Conservation (phyloP, 2,329 filamentous ascomycete genomes). For the Ophiostoma montium region DNA sequence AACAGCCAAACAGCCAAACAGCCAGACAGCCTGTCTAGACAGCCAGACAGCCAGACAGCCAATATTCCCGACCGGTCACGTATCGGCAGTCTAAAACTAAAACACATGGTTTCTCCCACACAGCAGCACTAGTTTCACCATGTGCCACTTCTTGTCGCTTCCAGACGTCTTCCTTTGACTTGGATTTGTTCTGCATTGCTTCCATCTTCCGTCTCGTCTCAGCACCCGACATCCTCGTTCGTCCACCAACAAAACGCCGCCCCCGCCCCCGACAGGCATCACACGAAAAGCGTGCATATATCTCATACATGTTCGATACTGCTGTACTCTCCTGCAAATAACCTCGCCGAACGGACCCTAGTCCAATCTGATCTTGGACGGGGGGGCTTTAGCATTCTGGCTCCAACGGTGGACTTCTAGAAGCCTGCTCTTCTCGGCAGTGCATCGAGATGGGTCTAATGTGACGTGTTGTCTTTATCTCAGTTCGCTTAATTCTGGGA, state of each 20-base stretch:
- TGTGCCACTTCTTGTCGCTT: too few relatives aligned
- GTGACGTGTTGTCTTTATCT: too few relatives aligned
- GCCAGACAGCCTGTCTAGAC: too few relatives aligned
- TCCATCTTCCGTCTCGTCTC: not conserved
- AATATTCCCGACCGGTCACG: too few relatives aligned
- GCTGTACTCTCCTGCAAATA: not conserved
- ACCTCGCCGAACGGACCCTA: not conserved
- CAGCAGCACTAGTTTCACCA: too few relatives aligned
- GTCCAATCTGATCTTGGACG: conserved; percentile 2
- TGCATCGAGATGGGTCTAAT: not conserved
- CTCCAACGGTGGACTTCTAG: conserved; percentile 8
- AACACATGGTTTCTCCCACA: too few relatives aligned
- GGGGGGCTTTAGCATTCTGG: conserved; percentile 1
- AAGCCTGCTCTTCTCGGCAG: conserved; percentile 9
- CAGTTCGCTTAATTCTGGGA: not conserved
- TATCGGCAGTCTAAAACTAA: too few relatives aligned
- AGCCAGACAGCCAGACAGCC: too few relatives aligned
- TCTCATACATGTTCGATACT: not conserved
- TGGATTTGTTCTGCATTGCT: not conserved
- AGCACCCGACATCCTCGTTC: not conserved
- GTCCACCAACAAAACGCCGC: not conserved
- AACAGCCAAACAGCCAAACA: too few relatives aligned
- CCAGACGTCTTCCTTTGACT: too few relatives aligned
- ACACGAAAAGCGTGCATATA: not conserved
- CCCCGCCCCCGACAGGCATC: not conserved